These are phyloP conservation scores for Bolboschoenoplectus hybrid DNA, from an alignment of 202 grass and related monocot species.

Conservation along the genomic window DNA sequence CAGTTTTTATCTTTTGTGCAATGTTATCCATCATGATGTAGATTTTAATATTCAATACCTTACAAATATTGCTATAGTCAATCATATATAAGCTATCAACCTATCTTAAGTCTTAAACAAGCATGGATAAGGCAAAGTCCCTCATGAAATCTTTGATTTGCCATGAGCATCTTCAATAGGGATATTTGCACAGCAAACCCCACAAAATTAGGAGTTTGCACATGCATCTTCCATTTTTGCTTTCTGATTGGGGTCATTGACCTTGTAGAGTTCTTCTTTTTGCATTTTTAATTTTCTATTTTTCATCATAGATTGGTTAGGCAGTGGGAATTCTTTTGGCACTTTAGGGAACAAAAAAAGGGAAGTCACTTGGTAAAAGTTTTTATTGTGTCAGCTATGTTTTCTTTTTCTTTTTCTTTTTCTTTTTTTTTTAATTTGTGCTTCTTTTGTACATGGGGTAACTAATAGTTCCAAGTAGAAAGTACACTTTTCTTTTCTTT, in stretches of 20 bases:
- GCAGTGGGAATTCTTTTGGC: no score
- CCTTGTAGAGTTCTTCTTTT: background rate
- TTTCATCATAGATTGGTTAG: no score
- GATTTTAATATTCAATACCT: no score
- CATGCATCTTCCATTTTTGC: background rate
- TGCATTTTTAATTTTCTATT: background rate
- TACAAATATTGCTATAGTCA: no score
- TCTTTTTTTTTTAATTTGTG: no score
- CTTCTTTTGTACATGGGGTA: background rate
- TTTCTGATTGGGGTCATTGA: background rate
- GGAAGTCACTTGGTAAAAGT: background rate
- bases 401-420: background rate
- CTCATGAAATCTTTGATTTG: background rate
- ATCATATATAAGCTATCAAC: no score
- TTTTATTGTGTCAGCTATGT: background rate
- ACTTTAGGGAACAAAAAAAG: no score
- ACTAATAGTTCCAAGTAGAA: background rate
- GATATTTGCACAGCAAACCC: background rate
- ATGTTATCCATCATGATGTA: no score
- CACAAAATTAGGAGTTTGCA: background rate
- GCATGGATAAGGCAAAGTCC: background rate
- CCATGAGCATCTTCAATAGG: background rate
- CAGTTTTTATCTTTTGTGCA: no score
- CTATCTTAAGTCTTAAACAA: no score
- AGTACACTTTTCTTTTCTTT: no score